Evolutionary conservation across 352 stramenopile species (phyloP).

Genomic region (Phytophthora fragariae): DNA sequence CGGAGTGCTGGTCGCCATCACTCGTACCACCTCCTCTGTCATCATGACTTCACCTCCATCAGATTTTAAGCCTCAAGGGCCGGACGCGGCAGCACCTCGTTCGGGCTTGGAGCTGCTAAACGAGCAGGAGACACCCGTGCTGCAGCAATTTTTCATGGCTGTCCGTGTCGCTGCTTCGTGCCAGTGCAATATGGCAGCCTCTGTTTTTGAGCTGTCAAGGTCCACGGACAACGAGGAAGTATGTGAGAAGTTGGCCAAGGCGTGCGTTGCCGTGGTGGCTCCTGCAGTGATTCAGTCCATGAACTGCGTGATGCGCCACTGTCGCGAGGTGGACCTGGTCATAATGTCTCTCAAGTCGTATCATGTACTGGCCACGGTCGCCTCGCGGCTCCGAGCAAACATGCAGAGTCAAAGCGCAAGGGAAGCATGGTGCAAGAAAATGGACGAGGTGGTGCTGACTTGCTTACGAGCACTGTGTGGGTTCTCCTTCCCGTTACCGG

Average conservation of each 20-base stretch:
- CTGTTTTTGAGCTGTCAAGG: constrained; percentile 77
- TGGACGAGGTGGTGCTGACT: constrained; percentile 80
- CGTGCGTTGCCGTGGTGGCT: constrained; percentile 70
- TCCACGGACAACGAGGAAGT: constrained; percentile 49
- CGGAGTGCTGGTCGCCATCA: constrained; percentile 62
- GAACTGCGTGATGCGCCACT: constrained; percentile 82
- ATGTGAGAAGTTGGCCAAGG: constrained; percentile 58
- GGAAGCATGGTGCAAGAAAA: constrained; percentile 56
- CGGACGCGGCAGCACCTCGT: constrained; percentile 50
- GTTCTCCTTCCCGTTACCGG: constrained; percentile 82
- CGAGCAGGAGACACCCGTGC: constrained; percentile 77
- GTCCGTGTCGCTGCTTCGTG: constrained; percentile 81
- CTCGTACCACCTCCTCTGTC: constrained; percentile 74
- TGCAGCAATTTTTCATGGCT: constrained; percentile 84
- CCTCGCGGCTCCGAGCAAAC: constrained; percentile 70
- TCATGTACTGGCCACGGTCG: constrained; percentile 80
- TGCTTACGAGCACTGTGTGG: constrained; percentile 77
- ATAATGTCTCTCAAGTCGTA: constrained; percentile 88
- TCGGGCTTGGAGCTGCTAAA: constrained; percentile 85
- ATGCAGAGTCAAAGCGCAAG: constrained; percentile 46
- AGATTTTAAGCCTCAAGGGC: constrained; percentile 67
- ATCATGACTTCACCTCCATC: constrained; percentile 80
- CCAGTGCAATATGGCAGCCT: constrained; percentile 79
- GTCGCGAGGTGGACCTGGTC: constrained; percentile 83
- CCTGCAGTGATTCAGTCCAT: constrained; percentile 78